Conservation (phyloP, 2,329 filamentous ascomycete genomes). For the Diaporthe helianthi region DNA sequence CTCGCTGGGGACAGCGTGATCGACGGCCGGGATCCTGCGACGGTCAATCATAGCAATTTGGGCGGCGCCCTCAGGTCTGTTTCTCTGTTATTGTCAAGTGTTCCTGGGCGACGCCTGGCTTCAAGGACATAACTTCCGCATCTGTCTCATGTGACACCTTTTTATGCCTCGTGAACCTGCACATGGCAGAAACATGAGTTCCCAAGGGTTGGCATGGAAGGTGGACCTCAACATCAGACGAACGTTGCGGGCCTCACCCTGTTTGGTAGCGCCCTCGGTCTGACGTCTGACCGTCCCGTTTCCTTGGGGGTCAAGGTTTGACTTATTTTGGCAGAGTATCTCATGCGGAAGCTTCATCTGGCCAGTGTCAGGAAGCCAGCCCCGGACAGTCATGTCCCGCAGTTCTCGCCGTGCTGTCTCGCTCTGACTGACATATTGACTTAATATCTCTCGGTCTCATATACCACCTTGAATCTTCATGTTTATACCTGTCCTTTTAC, state of each 20-base stretch:
- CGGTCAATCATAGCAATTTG: neutral
- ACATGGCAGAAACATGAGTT: conserved; percentile 8
- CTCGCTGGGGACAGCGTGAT: conserved; percentile 12
- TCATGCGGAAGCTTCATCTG: conserved; percentile 5
- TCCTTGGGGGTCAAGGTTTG: neutral
- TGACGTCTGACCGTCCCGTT: neutral
- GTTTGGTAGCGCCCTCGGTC: neutral
- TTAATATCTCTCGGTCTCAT: neutral
- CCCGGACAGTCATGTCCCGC: neutral
- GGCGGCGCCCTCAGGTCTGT: neutral
- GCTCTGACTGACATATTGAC: neutral
- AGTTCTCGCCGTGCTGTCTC: conserved; percentile 1
- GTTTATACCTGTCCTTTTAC: neutral
- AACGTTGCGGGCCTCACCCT: neutral
- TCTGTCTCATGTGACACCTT: conserved; percentile 17
- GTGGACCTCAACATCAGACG: conserved; percentile 20
- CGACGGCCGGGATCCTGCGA: conserved; percentile 14
- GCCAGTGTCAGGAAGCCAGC: neutral
- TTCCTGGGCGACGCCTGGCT: neutral
- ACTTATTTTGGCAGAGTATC: neutral
- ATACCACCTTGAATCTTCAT: neutral
- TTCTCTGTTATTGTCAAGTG: neutral
- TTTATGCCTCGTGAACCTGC: conserved; percentile 8
- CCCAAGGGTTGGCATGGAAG: neutral
- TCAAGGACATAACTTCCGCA: conserved; percentile 2